phyloP scores from a whole-genome alignment of 257 asterid genomes.

The Gynochthodes officinalis region DNA sequence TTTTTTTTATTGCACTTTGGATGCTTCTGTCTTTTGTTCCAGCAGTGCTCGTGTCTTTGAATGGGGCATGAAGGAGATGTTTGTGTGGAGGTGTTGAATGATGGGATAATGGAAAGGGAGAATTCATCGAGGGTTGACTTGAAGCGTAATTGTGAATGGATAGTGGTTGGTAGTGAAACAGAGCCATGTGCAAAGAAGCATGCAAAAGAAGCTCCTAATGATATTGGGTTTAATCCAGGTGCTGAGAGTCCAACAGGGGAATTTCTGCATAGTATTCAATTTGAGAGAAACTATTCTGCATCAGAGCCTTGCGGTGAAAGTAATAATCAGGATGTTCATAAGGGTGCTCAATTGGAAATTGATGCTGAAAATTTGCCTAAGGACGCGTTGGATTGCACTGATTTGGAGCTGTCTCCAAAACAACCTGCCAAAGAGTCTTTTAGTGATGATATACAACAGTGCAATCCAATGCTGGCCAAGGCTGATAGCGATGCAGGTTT shows the following conservation, averaged over 20 bases:
- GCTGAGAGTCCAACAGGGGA: slow-evolving; percentile 19
- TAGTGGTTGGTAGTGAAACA: slow-evolving; percentile 27
- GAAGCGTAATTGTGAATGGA: slow-evolving; percentile 25
- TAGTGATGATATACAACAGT: slow-evolving; percentile 22
- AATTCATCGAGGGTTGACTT: slow-evolving; percentile 27
- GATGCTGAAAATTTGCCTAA: slow-evolving; percentile 21
- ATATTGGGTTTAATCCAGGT: slow-evolving; percentile 22
- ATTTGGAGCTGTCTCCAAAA: slow-evolving; percentile 19
- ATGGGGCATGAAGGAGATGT: slow-evolving; percentile 43
- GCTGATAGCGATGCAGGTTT: slow-evolving; percentile 27
- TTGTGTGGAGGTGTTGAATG: slow-evolving; percentile 25
- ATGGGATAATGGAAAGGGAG: slow-evolving; percentile 39
- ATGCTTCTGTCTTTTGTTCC: slow-evolving; percentile 16
- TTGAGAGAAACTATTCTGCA: slow-evolving; percentile 18
- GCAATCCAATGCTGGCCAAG: slow-evolving; percentile 25
- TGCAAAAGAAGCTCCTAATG: slow-evolving; percentile 23
- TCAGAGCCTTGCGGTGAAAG: slow-evolving; percentile 21
- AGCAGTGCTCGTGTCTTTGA: slow-evolving; percentile 21
- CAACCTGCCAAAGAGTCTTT: slow-evolving; percentile 17
- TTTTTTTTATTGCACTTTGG: slow-evolving; percentile 16
- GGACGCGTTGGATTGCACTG: slow-evolving; percentile 14
- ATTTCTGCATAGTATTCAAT: slow-evolving; percentile 10
- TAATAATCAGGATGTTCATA: slow-evolving; percentile 16
- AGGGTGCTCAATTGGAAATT: slow-evolving; percentile 21
- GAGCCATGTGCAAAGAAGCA: slow-evolving; percentile 36